Evolutionary conservation across 2,329 filamentous ascomycete genomes (phyloP), one percentile per base, ranked within the genome.

Genomic region (Ceratocystis colombiana): DNA sequence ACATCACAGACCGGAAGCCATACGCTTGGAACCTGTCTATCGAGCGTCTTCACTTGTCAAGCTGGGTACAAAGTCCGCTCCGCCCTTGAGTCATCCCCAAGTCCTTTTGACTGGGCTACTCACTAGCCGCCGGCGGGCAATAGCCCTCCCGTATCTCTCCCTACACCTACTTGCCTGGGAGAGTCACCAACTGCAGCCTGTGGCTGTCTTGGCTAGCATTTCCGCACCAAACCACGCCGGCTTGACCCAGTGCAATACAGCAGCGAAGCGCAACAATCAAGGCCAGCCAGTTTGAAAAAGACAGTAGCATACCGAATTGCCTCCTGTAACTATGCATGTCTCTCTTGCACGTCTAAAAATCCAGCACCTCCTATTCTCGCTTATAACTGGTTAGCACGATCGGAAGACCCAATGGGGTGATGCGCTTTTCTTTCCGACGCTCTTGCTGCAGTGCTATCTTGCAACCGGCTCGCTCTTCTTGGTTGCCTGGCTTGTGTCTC

Each of bases 401-500:
- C 15, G 25, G 25, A 33, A 59, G 55, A 59, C 30, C 30, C 28
- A 37, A 59, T 33, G 17, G 55, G 55, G 55, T 20, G 25, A 59
- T 59, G 25, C 55, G 28, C 55, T 37, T 59, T 33, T 33, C 30
- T 59, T 59, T 59, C 22, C 61, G 17, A 17, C 33, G 61, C 20
- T 17, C 15, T 41, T 63, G 61, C 30, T 33, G 61, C 61, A 33
- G 41, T 48, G 44, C 20, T 15, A 59, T 37, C 55, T 59, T 37
- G 55, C 55, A 59, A 59, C 55, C 6, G 28, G 30, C 28, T 33
- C 15, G 55, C 7, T 59, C 30, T 59, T 59, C 25, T 59, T 59
- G 55, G 55, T n/a, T 59, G 28, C 55, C 55, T 59, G 25, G 25
- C 55, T 33, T 33, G 20, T 59, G 55, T 37, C 25, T 59, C 55